Percentiles rank a stretch among this genome's conserved stretches.
Conservation (phyloP, 345 rosid species). For the Heritiera littoralis region DNA sequence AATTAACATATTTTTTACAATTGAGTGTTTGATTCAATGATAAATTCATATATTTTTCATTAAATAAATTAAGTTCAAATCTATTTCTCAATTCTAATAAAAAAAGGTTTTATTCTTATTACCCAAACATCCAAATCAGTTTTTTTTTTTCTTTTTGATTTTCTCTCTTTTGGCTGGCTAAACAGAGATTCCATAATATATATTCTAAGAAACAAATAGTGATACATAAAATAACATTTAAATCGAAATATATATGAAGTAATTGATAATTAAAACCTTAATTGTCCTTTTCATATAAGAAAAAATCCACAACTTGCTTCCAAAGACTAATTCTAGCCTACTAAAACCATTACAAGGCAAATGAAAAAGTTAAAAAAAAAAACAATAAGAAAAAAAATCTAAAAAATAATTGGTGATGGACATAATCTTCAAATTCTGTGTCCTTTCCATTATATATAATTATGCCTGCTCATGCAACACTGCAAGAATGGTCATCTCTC, state of each 20-base stretch:
- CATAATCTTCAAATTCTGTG: not conserved
- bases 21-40: too few relatives aligned
- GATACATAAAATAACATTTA: not conserved
- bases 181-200: not conserved
- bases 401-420: not conserved
- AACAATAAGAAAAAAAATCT: not conserved
- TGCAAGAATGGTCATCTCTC: not conserved
- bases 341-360: not conserved
- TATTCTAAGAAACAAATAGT: not conserved
- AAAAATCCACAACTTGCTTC: not conserved
- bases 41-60: too few relatives aligned
- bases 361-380: not conserved
- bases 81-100: too few relatives aligned
- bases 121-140: not conserved
- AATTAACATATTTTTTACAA: too few relatives aligned
- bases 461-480: not conserved
- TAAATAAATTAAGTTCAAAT: too few relatives aligned
- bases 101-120: too few relatives aligned
- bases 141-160: not conserved
- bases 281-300: not conserved
- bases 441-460: not conserved
- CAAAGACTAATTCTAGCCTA: constrained; percentile 7
- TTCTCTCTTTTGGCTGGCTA: not conserved
- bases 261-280: not conserved
- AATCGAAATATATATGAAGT: not conserved